These are phyloP conservation scores for Neopestalotiopsis sp. DNA, from an alignment of 2,329 filamentous ascomycete species.

Conservation along the genomic window DNA sequence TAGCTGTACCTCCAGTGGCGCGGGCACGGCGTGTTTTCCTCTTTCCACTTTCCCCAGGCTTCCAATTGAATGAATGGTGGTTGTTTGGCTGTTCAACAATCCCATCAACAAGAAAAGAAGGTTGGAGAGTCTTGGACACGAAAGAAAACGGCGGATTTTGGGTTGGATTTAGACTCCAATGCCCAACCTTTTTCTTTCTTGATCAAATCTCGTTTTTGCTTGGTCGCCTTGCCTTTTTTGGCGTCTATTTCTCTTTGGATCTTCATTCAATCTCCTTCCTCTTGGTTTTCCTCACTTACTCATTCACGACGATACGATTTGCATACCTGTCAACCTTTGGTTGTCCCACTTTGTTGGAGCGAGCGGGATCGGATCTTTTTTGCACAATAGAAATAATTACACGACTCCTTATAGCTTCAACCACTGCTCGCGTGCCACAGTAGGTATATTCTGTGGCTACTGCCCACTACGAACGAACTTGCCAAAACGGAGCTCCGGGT, in stretches of 20 bases:
- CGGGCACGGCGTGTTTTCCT: not conserved
- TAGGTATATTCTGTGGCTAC: not conserved
- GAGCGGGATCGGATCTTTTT: not conserved
- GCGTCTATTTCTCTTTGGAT: not conserved
- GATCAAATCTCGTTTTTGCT: too few species aligned
- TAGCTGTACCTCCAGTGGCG: not conserved
- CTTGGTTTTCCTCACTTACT: not conserved
- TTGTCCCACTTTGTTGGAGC: not conserved
- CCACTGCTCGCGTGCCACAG: not conserved
- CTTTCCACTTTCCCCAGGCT: not conserved
- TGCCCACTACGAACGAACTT: not conserved
- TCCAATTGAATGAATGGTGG: too few species aligned
- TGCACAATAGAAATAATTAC: not conserved
- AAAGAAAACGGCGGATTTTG: not conserved
- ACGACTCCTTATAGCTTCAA: not conserved
- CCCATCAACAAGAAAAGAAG: not conserved
- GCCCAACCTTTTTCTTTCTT: not conserved
- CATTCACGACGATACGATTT: constrained; percentile 2
- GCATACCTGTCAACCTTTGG: not conserved
- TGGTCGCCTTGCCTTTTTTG: not conserved
- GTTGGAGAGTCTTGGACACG: not conserved
- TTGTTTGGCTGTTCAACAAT: not conserved
- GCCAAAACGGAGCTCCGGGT: not conserved
- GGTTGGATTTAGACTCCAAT: constrained; percentile 1
- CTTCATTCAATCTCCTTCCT: not conserved